Conservation (phyloP, 345 rosid genomes). For the Eucalyptus urophylla region DNA sequence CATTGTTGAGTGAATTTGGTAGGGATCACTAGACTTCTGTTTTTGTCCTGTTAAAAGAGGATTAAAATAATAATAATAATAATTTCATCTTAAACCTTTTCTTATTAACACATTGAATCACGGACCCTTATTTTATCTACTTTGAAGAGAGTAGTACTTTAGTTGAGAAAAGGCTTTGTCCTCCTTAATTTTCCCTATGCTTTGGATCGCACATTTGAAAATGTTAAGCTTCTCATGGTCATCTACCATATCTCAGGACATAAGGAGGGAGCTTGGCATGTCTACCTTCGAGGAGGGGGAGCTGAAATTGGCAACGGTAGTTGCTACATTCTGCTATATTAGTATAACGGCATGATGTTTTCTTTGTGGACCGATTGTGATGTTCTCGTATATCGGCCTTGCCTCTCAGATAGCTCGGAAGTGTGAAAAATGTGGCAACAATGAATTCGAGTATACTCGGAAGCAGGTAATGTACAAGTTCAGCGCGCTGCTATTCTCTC, state of each 20-base stretch:
- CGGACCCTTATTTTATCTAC: not conserved
- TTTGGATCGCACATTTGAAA: not conserved
- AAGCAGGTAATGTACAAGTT: constrained; percentile 15
- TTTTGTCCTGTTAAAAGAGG: not conserved
- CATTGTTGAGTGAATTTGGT: not conserved
- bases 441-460: constrained; percentile 16
- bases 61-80: not conserved
- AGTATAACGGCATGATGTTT: not conserved
- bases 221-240: not conserved
- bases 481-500: not conserved
- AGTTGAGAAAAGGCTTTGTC: not conserved
- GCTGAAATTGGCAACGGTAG: constrained; percentile 6
- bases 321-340: not conserved
- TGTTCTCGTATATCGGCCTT: not conserved
- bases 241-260: constrained; percentile 7
- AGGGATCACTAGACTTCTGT: not conserved
- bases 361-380: not conserved
- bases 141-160: not conserved
- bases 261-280: constrained; percentile 30
- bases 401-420: constrained; percentile 10
- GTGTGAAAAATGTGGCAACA: constrained; percentile 26
- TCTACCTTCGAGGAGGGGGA: constrained; percentile 12
- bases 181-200: not conserved
- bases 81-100: not conserved
- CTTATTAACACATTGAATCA: not conserved